Conservation (phyloP, 495 filamentous ascomycete species). For the Durotheca rogersii region DNA sequence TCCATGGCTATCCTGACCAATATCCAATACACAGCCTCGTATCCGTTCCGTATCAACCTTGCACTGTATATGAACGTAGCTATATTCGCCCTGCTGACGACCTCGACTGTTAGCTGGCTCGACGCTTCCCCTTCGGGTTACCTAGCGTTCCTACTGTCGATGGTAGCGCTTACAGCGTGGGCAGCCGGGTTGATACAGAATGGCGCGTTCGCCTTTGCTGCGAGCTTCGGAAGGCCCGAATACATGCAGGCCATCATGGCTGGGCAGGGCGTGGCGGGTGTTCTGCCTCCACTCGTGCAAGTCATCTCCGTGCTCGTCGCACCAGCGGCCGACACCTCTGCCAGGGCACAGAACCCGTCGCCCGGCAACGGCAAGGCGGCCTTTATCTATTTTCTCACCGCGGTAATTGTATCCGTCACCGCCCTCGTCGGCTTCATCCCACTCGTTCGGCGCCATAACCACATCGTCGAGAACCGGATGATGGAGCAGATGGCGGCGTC, state of each 20-base stretch:
- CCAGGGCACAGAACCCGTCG: slow-evolving; percentile 7
- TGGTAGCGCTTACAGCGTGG: slow-evolving; percentile 75
- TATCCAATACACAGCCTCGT: slow-evolving; percentile 75
- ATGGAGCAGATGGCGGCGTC: slow-evolving; percentile 41
- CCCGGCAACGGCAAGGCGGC: slow-evolving; percentile 61
- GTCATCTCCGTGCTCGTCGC: slow-evolving; percentile 79
- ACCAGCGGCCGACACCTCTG: slow-evolving; percentile 37
- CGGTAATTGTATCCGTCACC: slow-evolving; percentile 61
- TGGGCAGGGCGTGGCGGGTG: slow-evolving; percentile 88
- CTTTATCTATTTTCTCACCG: slow-evolving; percentile 88
- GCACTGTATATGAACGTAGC: slow-evolving; percentile 71
- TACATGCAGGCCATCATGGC: slow-evolving; percentile 97
- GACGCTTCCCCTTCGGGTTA: slow-evolving; percentile 62
- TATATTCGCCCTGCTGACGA: slow-evolving; percentile 71
- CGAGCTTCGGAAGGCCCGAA: slow-evolving; percentile 75
- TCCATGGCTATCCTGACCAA: slow-evolving; percentile 73
- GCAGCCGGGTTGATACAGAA: slow-evolving; percentile 89
- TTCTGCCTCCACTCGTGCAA: slow-evolving; percentile 83
- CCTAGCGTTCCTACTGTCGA: slow-evolving; percentile 76
- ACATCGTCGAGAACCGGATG: slow-evolving; percentile 44
- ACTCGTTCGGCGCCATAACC: slow-evolving; percentile 48
- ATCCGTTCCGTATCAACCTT: slow-evolving; percentile 75
- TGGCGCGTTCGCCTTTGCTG: slow-evolving; percentile 88
- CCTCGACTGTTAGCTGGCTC: slow-evolving; percentile 71
- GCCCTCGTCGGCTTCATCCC: slow-evolving; percentile 59